A percentile compares a stretch with the other conserved stretches of the same genome.
These are phyloP conservation scores for Trypanosoma melophagium DNA, from an alignment of 208 protist species.

Conservation along the genomic window DNA sequence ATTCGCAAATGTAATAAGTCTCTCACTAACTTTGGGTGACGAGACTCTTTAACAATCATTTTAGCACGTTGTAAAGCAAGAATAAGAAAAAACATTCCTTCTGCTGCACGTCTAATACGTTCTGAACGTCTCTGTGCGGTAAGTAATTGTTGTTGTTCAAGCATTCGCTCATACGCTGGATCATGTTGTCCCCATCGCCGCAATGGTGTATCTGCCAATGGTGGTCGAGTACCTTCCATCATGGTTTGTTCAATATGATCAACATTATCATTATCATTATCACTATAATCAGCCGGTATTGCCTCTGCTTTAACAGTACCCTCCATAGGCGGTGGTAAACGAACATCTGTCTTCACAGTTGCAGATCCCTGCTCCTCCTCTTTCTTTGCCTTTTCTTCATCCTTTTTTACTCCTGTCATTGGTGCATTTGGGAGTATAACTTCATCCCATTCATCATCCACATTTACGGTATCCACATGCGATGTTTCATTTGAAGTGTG, in stretches of 20 bases:
- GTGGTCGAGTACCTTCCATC: slow-evolving; percentile 49
- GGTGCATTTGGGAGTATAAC: slow-evolving; percentile 49
- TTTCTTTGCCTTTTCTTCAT: slow-evolving; percentile 27
- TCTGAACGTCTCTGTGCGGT: slow-evolving; percentile 72
- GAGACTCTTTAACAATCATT: slow-evolving; percentile 56
- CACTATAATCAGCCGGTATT: slow-evolving; percentile 11
- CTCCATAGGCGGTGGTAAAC: slow-evolving; percentile 16
- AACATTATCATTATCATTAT: slow-evolving; percentile 1
- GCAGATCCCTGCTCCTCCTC: slow-evolving; percentile 2
- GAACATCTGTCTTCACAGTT: slow-evolving; percentile 23
- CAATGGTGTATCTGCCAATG: slow-evolving; percentile 53
- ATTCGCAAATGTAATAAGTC: slow-evolving; percentile 38
- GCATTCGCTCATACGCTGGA: slow-evolving; percentile 65
- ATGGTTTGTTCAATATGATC: slow-evolving; percentile 9
- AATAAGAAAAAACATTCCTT: slow-evolving; percentile 44
- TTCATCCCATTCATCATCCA: slow-evolving; percentile 86
- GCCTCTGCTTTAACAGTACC: slow-evolving; percentile 33
- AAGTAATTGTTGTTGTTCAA: slow-evolving; percentile 72
- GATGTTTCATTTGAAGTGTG: slow-evolving; percentile 1
- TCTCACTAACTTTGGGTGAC: slow-evolving; percentile 53
- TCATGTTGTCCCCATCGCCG: slow-evolving; percentile 51
- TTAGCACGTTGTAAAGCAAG: slow-evolving; percentile 51
- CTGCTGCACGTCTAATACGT: slow-evolving; percentile 62
- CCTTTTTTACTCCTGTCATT: slow-evolving; percentile 26
- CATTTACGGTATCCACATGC: slow-evolving; percentile 23